Percentiles rank a stretch among this genome's conserved stretches.
phyloP scores from a whole-genome alignment of 306 rosid species.

The Trifolium dubium region DNA sequence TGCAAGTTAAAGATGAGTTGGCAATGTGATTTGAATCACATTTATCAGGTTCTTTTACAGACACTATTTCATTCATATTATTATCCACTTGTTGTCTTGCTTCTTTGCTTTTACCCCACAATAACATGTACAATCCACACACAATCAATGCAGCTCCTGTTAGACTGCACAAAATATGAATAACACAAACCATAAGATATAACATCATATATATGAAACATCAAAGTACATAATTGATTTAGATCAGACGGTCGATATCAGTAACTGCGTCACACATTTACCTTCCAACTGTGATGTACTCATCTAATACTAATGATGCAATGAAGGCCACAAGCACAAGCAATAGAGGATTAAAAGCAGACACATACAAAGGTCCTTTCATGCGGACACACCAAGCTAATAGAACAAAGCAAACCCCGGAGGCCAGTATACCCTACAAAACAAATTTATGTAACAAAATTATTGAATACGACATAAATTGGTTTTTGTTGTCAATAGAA shows the following conservation, averaged over 20 bases:
- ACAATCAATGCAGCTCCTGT: constrained; percentile 37
- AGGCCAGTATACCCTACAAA: constrained; percentile 44
- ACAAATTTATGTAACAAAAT: not conserved
- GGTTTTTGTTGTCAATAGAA: no score
- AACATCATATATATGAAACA: not conserved
- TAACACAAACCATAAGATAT: not conserved
- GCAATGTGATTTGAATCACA: constrained; percentile 25
- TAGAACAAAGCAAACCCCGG: constrained; percentile 34
- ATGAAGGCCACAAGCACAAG: constrained; percentile 34
- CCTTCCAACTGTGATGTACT: constrained; percentile 39
- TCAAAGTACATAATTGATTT: constrained; percentile 1
- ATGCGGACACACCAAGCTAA: constrained; percentile 44
- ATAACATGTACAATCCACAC: constrained; percentile 39
- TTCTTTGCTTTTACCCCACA: constrained; percentile 46
- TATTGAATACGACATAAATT: not conserved
- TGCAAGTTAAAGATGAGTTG: constrained; percentile 20
- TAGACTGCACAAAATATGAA: constrained; percentile 24
- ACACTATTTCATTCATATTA: not conserved
- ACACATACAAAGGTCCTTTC: constrained; percentile 47
- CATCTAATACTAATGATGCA: constrained; percentile 3
- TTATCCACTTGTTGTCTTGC: not conserved
- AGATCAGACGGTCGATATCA: not conserved
- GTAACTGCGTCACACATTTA: constrained; percentile 1
- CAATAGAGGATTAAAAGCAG: constrained; percentile 46
- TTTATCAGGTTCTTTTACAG: not conserved